phyloP scores from a whole-genome alignment of 352 stramenopile genomes.

The Pythium folliculosum region DNA sequence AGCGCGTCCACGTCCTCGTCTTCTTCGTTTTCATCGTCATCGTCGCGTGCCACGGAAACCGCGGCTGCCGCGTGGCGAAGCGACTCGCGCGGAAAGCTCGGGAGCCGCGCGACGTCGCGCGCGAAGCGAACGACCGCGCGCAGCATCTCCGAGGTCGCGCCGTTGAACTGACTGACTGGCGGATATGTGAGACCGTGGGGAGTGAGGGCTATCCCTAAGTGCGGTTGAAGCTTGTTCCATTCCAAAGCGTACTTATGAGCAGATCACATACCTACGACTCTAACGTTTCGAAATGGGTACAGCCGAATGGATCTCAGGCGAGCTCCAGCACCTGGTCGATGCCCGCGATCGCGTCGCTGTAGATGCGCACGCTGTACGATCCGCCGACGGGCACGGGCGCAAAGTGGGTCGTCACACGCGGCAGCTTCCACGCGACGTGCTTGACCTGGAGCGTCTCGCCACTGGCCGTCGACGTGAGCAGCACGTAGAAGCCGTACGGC shows the following conservation, averaged over 20 bases:
- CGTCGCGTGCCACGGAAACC: background rate
- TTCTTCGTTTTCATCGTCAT: background rate
- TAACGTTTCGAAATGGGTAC: conserved; percentile 10
- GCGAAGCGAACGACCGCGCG: background rate
- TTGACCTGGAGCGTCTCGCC: conserved; percentile 51
- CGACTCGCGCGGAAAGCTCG: conserved; percentile 4
- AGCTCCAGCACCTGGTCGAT: conserved; percentile 25
- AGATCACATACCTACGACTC: background rate
- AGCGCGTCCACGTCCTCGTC: background rate
- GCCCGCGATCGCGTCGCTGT: conserved; percentile 52
- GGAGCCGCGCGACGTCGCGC: conserved; percentile 1
- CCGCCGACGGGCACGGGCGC: conserved; percentile 25
- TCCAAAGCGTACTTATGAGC: too few relatives aligned
- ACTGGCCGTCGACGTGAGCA: conserved; percentile 33
- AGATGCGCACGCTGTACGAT: conserved; percentile 32
- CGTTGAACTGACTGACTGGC: background rate
- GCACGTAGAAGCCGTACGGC: conserved; percentile 74
- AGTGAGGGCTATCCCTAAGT: too few relatives aligned
- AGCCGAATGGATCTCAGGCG: background rate
- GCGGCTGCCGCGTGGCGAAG: background rate
- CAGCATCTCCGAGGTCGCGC: background rate
- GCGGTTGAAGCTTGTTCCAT: too few relatives aligned
- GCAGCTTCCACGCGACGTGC: conserved; percentile 55
- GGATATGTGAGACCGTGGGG: too few relatives aligned
- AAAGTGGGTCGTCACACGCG: conserved; percentile 36